Percentiles rank a stretch among this genome's conserved stretches.
Evolutionary conservation across 1,284 basidiomycete genomes (phyloP).

Genomic region (Ceratobasidium sp.): DNA sequence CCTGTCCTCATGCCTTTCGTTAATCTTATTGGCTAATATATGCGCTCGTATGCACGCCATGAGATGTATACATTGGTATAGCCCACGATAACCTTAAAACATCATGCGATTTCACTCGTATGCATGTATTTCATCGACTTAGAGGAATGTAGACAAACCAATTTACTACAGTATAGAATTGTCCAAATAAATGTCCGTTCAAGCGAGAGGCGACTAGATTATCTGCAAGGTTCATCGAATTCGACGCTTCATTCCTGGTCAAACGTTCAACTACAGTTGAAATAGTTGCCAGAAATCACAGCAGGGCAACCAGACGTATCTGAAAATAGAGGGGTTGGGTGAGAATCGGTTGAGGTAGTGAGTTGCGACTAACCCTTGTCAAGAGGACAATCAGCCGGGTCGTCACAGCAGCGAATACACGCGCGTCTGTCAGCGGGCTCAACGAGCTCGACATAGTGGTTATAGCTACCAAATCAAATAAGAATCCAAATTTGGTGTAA

Average conservation of each 20-base stretch:
- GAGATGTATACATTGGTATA: no score
- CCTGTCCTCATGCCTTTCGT: no score
- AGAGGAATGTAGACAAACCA: background rate
- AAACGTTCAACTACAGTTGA: constrained; percentile 29
- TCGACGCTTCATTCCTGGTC: no score
- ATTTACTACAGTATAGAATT: background rate
- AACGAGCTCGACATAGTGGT: constrained; percentile 46
- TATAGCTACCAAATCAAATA: constrained; percentile 40
- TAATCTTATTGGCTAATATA: no score
- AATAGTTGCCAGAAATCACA: constrained; percentile 42
- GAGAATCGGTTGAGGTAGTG: background rate
- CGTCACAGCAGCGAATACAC: constrained; percentile 47
- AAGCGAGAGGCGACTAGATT: background rate
- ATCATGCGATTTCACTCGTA: no score
- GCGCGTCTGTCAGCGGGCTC: constrained; percentile 44
- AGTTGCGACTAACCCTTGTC: constrained; percentile 33
- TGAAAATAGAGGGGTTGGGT: background rate
- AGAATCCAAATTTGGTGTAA: background rate
- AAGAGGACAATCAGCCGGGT: constrained; percentile 42
- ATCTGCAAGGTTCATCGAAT: no score
- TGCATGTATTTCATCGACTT: no score
- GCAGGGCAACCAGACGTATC: constrained; percentile 42
- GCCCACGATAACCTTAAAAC: no score
- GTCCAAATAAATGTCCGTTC: no score
- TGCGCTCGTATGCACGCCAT: no score